phyloP scores from a whole-genome alignment of 768 basidiomycete species.

The Leccinum incarnatum region DNA sequence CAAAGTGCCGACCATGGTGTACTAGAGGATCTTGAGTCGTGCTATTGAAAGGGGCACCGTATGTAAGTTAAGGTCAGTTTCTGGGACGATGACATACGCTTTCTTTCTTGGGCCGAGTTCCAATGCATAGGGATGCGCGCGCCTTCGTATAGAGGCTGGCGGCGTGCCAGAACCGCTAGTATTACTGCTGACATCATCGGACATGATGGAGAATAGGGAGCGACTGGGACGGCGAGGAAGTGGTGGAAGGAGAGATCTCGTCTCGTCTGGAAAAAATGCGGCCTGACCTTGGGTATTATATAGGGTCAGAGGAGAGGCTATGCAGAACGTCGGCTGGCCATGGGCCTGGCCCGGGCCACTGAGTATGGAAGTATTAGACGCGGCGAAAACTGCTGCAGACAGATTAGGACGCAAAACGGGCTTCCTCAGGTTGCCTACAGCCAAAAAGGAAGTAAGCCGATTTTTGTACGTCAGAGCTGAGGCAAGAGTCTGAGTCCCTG shows the following conservation, averaged over 20 bases:
- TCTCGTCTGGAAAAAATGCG: background rate
- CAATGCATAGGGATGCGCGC: background rate
- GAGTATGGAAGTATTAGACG: no score
- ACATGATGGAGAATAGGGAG: background rate
- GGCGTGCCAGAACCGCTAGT: background rate
- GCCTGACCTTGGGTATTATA: background rate
- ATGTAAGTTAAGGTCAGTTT: background rate
- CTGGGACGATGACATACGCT: background rate
- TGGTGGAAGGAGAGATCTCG: background rate
- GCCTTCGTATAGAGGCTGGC: background rate
- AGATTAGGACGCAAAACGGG: background rate
- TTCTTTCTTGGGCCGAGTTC: background rate
- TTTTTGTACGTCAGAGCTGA: background rate
- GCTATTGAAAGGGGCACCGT: background rate
- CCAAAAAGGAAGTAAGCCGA: background rate
- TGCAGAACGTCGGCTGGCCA: background rate
- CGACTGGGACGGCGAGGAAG: background rate
- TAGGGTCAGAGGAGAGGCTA: background rate
- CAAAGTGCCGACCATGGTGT: background rate
- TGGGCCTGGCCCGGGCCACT: no score
- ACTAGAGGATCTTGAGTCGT: background rate
- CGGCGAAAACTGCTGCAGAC: background rate
- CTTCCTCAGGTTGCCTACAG: background rate
- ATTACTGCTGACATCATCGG: background rate
- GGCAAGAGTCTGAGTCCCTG: background rate